Evolutionary conservation across 139 green algal genomes (phyloP), one percentile per base, ranked within the genome.

Genomic region (Picochlorum sp.): DNA sequence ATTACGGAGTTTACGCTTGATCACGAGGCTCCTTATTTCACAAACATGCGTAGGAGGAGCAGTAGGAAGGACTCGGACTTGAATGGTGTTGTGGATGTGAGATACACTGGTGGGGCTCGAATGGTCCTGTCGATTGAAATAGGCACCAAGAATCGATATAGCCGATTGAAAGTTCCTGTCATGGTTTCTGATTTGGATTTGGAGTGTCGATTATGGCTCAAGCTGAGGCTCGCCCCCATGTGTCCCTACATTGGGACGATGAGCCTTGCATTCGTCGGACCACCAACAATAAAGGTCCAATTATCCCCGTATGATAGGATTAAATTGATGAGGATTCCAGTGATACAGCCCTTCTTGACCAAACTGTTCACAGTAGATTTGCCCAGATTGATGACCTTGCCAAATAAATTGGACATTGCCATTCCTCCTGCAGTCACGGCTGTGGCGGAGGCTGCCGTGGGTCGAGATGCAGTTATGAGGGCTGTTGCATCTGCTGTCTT

Each of bases 1-100:
- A 91, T 97, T 58, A 68, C 87, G 24, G 90, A 96, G 82, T 80
- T 98, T 66, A 96, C 86, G 0, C 80, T 98, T 37, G 90, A 96
- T 65, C 89, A 97, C 68, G 91, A 97, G 72, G 88, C 92, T 16
- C 89, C 93, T 34, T 82, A 81, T 52, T 92, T 97, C 66, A 72
- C 50, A 56, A 95, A 96, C 78, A 95, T 97, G 81, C 69, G 88
- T 5, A 75, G 89, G 3, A 76, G 92, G 59, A 88, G 83, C 64
- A 90, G 78, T 71, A 66, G 90, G 23, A 88, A 85, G 64, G 87
- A 90, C 67, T 89, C 76, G n/a, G 88, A 94, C 69, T 74, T 95
- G 4, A 91, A 82, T 24, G 87, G 85, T 0, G 85, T 96, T 47
- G 85, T 94, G 37, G 85, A 90, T 62, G 28, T 94, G 14, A 69